A percentile compares a stretch with the other conserved stretches of the same genome.
Conservation (phyloP, 1,139 yeast genomes). For the Candida sojae region DNA sequence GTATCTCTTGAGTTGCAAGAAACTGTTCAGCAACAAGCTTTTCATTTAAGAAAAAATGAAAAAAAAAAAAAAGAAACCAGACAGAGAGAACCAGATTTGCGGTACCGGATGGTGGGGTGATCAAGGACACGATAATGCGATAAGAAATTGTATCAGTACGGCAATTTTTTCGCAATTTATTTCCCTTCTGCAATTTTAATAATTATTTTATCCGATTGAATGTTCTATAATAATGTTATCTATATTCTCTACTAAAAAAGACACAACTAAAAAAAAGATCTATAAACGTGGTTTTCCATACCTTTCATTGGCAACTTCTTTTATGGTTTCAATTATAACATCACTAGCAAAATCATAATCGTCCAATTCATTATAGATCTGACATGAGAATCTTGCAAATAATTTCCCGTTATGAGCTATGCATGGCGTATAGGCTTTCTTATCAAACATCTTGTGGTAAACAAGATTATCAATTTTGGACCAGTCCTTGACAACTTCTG, state of each 20-base stretch:
- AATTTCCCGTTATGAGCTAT: constrained; percentile 41
- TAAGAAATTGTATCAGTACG: no score
- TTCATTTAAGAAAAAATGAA: no score
- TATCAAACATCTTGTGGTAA: constrained; percentile 15
- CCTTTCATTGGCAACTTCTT: constrained; percentile 10
- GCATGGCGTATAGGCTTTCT: constrained; percentile 50
- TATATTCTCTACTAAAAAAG: not conserved
- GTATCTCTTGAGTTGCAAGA: no score
- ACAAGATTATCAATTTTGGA: constrained; percentile 11
- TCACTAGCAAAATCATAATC: constrained; percentile 53
- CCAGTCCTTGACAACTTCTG: constrained; percentile 13
- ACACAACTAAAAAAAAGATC: not conserved
- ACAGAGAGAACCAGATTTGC: no score
- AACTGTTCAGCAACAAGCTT: no score
- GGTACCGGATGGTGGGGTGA: no score
- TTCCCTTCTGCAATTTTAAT: not conserved
- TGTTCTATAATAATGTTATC: not conserved
- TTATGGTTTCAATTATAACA: constrained; percentile 19
- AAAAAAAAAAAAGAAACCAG: no score
- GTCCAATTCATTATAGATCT: constrained; percentile 55
- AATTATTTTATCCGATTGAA: not conserved
- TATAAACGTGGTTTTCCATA: not conserved
- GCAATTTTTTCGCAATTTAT: no score
- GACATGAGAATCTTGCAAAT: constrained; percentile 59
- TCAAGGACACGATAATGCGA: no score